Evolutionary conservation across 768 basidiomycete species (phyloP), one percentile per base, ranked within the genome.

Genomic region (Amanita thiersii): DNA sequence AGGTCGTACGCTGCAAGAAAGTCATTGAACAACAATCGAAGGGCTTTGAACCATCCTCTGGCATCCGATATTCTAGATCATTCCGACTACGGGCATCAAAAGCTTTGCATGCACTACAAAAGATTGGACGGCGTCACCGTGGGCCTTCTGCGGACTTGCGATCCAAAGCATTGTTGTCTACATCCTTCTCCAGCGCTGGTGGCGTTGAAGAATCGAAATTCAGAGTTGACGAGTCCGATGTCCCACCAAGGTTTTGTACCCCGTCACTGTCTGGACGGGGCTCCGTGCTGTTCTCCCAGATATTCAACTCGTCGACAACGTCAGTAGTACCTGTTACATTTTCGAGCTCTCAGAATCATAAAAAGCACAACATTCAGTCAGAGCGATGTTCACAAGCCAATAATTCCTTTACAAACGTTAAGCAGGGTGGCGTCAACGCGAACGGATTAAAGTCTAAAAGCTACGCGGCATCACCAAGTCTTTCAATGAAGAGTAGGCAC

Each of bases 61-160:
- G 57, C 9, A 26, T 47, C 24, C 64, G 64, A 50, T 55, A 58
- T 25, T 56, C 68, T 33, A 67, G 58, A 48, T 70, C 70, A 4
- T 57, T 77, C 44, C 69, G 56, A 47, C 60, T 60, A 21, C 66
- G 70, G 38, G 74, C 75, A 4, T 69, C 65, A 24, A 63, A 56
- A 50, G 56, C 51, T 28, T 60, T 48, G 43, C 46, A 34, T 40
- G 59, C 53, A 28, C 46, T 50, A 26, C 35, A 37, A 35, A 43
- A 37, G 12, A 35, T 45, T 52, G 29, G 48, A 49, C 29, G 52
- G 60, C 39, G 58, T 55, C 58, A 53, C 44, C 56, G 33, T 57
- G 53, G 31, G 56, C 37, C 57, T 58, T 35, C 53, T 45, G 41
- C 52, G 47, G 44, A 50, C 56, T 6, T 50, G 50, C n/a, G 50